Conservation (phyloP, 768 basidiomycete genomes). For the Amyloporia xantha region DNA sequence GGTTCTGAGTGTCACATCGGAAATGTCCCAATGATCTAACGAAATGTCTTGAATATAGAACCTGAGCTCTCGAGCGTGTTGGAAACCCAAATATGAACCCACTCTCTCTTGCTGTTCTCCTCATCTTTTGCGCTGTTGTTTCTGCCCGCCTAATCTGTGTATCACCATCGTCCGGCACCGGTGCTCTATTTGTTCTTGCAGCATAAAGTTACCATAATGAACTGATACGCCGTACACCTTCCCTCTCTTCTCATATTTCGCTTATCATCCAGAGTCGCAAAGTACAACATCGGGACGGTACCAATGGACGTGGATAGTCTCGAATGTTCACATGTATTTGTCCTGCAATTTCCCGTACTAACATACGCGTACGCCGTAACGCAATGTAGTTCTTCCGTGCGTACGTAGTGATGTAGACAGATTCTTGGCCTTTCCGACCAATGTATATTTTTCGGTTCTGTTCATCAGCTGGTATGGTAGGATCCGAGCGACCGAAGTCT, state of each 20-base stretch:
- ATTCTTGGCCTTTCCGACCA: neutral
- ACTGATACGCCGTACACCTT: neutral
- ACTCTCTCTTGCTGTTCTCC: neutral
- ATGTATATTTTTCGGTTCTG: neutral
- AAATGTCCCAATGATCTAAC: neutral
- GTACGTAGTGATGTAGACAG: neutral
- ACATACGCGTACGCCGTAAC: conserved; percentile 14
- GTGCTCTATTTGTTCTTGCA: conserved; percentile 11
- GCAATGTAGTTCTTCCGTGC: conserved; percentile 4
- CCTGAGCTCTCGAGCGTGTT: conserved; percentile 6
- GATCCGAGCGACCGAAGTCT: too few relatives aligned
- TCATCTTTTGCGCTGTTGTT: neutral
- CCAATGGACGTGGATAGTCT: conserved; percentile 18
- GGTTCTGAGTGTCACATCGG: conserved; percentile 14
- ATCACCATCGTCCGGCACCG: conserved; percentile 12
- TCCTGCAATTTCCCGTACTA: conserved; percentile 17
- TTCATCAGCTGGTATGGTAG: too few relatives aligned
- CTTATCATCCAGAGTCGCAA: conserved; percentile 2
- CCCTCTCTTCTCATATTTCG: neutral
- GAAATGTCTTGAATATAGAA: conserved; percentile 14
- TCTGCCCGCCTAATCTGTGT: conserved; percentile 7
- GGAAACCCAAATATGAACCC: conserved; percentile 8
- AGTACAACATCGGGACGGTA: conserved; percentile 15
- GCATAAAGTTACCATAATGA: conserved; percentile 17
- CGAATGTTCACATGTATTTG: conserved; percentile 22